Percentiles rank a stretch among this genome's conserved stretches.
Evolutionary conservation across 176 grass and related monocot species (phyloP).

Genomic region (Tillandsia fasciculata): DNA sequence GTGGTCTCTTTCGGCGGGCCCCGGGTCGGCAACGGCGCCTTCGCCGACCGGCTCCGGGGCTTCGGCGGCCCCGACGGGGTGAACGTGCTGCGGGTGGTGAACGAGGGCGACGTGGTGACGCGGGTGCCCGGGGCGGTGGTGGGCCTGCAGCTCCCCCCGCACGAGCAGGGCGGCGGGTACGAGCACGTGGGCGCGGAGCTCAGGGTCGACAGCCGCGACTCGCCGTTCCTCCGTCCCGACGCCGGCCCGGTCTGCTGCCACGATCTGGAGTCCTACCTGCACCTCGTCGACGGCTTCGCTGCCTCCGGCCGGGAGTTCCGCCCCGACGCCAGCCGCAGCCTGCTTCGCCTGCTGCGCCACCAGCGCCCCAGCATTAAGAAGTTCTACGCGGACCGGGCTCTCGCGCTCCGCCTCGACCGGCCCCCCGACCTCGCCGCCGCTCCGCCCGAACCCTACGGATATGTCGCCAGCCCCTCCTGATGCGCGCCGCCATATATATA

Average conservation of each 20-base stretch:
- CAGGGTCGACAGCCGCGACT: conserved; percentile 41
- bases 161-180: conserved; percentile 22
- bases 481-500: too few relatives aligned
- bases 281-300: conserved; percentile 56
- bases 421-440: conserved; percentile 2
- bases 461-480: conserved; percentile 26
- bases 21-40: conserved; percentile 39
- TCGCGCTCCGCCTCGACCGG: conserved; percentile 33
- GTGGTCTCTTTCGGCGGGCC: conserved; percentile 69
- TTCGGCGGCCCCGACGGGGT: neutral
- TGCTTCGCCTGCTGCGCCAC: conserved; percentile 34
- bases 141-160: neutral
- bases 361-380: conserved; percentile 46
- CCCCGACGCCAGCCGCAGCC: conserved; percentile 39
- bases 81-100: conserved; percentile 60
- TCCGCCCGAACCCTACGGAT: conserved; percentile 30
- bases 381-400: conserved; percentile 38
- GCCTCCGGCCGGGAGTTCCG: conserved; percentile 41
- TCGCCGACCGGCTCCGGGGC: conserved; percentile 31
- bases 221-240: conserved; percentile 46
- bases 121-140: conserved; percentile 27
- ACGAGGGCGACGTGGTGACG: conserved; percentile 67
- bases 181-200: conserved; percentile 46
- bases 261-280: conserved; percentile 65
- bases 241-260: conserved; percentile 53